Percentiles rank a stretch among this genome's conserved stretches.
These are phyloP conservation scores for Brassica hybrid DNA, from an alignment of 441 rosid genomes.

Conservation along the genomic window DNA sequence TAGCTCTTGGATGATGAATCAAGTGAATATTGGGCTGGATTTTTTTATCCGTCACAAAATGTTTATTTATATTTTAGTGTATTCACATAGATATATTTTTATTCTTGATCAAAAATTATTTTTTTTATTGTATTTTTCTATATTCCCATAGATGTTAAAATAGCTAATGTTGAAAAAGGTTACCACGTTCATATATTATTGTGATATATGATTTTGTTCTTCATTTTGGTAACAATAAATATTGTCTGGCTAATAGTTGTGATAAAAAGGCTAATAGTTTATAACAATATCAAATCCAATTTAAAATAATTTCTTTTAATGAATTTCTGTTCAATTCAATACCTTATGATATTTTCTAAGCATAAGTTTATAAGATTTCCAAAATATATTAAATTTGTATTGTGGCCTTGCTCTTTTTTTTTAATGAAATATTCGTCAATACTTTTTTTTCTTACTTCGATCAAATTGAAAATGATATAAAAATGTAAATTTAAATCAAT, in stretches of 20 bases:
- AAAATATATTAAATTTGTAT: background rate
- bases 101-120: too few species aligned
- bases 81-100: too few species aligned
- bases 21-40: background rate
- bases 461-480: too few species aligned
- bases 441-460: too few species aligned
- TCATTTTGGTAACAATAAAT: background rate
- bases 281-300: background rate
- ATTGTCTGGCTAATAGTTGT: constrained; percentile 2
- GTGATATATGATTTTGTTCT: background rate
- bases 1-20: constrained; percentile 5
- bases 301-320: background rate
- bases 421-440: too few species aligned
- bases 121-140: too few species aligned
- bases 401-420: too few species aligned
- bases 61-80: background rate
- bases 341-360: background rate
- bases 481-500: background rate
- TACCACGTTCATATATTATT: background rate
- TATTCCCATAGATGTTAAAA: background rate
- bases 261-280: background rate
- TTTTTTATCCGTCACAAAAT: too few species aligned
- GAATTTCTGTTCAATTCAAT: background rate
- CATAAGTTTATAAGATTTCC: background rate
- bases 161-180: constrained; percentile 12